Percentiles rank a stretch among this genome's conserved stretches.
Conservation (phyloP, 768 basidiomycete genomes). For the Pulveroboletus frians region DNA sequence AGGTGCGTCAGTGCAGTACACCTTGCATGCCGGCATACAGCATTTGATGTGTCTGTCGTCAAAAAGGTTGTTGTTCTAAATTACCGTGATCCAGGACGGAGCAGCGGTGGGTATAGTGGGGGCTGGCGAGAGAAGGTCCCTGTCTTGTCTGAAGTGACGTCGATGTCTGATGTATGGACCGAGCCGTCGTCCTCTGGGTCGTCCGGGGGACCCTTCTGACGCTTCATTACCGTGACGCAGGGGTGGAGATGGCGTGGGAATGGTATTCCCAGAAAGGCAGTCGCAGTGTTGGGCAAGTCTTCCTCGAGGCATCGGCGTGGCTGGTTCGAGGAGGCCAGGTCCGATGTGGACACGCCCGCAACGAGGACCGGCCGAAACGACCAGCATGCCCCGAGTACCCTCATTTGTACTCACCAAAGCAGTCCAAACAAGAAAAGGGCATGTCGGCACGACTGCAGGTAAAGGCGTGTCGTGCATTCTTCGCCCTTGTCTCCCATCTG, state of each 20-base stretch:
- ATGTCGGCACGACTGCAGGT: slow-evolving; percentile 31
- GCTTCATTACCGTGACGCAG: slow-evolving; percentile 20
- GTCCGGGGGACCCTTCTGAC: background rate
- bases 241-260: slow-evolving; percentile 19
- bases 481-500: slow-evolving; percentile 36
- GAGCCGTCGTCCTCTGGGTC: too few relatives aligned
- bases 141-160: slow-evolving; percentile 9
- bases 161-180: background rate
- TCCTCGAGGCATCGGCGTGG: slow-evolving; percentile 31
- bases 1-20: background rate
- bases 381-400: slow-evolving; percentile 10
- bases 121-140: slow-evolving; percentile 2
- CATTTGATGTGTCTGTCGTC: slow-evolving; percentile 1
- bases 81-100: slow-evolving; percentile 20
- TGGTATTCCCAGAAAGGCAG: slow-evolving; percentile 12
- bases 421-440: slow-evolving; percentile 30
- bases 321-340: slow-evolving; percentile 15
- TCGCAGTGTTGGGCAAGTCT: slow-evolving; percentile 18
- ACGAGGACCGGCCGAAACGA: slow-evolving; percentile 22
- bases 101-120: slow-evolving; percentile 26
- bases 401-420: slow-evolving; percentile 27
- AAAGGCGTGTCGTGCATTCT: slow-evolving; percentile 35
- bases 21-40: background rate
- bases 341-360: slow-evolving; percentile 19
- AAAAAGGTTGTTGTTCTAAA: slow-evolving; percentile 11